Evolutionary conservation across 2,329 filamentous ascomycete species (phyloP).

Genomic region (Peltaster fructicola): DNA sequence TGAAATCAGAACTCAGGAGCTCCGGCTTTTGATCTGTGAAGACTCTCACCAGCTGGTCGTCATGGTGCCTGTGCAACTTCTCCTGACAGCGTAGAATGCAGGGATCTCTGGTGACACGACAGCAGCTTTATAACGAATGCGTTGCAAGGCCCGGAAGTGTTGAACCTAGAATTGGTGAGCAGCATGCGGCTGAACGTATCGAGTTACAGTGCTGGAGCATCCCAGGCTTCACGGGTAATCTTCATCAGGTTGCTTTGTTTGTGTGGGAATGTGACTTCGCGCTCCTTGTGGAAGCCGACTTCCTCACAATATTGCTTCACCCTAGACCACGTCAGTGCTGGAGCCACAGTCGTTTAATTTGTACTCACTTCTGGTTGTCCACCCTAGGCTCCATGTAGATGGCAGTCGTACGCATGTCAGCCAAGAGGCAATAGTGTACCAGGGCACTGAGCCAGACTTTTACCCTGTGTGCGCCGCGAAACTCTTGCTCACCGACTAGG

Average conservation of each 20-base stretch:
- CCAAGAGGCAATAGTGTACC: slow-evolving; percentile 68
- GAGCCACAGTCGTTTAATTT: not conserved
- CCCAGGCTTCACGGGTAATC: slow-evolving; percentile 63
- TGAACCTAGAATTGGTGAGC: no score
- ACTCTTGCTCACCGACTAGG: slow-evolving; percentile 82
- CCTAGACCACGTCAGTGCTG: slow-evolving; percentile 27
- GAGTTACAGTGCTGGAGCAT: slow-evolving; percentile 38
- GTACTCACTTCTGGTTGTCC: slow-evolving; percentile 67
- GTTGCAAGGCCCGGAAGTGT: no score
- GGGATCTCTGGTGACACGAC: no score
- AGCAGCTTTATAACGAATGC: no score
- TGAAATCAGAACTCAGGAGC: no score
- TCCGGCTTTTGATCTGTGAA: no score
- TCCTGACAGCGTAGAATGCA: no score
- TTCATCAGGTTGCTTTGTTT: slow-evolving; percentile 83
- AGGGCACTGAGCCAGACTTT: slow-evolving; percentile 67
- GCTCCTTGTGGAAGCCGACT: slow-evolving; percentile 70
- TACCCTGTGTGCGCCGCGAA: slow-evolving; percentile 59
- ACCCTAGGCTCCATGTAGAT: slow-evolving; percentile 78
- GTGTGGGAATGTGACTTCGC: slow-evolving; percentile 72
- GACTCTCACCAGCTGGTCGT: no score
- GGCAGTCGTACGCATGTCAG: slow-evolving; percentile 64
- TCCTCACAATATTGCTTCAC: slow-evolving; percentile 53
- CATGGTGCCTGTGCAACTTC: no score
- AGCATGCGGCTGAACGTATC: no score